Evolutionary conservation across 1,139 yeast genomes (phyloP).

Genomic region (Geotrichum fermentans): DNA sequence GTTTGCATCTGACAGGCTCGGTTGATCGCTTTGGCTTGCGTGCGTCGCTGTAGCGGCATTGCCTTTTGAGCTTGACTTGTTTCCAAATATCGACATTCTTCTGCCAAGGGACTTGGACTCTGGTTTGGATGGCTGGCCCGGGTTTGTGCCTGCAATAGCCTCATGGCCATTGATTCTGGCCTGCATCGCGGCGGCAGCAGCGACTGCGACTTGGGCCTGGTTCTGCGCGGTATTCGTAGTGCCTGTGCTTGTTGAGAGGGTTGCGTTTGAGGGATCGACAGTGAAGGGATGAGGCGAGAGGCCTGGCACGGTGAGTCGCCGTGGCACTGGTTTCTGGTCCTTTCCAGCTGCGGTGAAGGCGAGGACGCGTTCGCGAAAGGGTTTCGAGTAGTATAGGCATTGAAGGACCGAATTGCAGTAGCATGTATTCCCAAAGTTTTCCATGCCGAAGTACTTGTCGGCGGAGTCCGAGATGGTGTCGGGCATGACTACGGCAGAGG

Average conservation of each 20-base stretch:
- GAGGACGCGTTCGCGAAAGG: slow-evolving; percentile 58
- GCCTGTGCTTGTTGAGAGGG: slow-evolving; percentile 21
- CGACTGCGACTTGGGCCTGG: background rate
- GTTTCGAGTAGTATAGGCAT: slow-evolving; percentile 70
- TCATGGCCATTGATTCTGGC: background rate
- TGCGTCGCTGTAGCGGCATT: background rate
- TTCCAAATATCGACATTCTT: slow-evolving; percentile 27
- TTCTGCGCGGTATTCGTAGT: background rate
- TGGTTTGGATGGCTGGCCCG: background rate
- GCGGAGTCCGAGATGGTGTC: slow-evolving; percentile 30
- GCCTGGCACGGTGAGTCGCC: slow-evolving; percentile 32
- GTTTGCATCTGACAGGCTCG: background rate
- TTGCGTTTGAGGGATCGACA: slow-evolving; percentile 28
- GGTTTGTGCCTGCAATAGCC: background rate
- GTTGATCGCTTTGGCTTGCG: background rate
- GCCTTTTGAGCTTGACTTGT: slow-evolving; percentile 8
- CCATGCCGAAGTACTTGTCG: slow-evolving; percentile 77
- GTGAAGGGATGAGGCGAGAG: slow-evolving; percentile 36
- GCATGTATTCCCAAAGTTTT: slow-evolving; percentile 89
- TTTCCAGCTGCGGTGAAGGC: slow-evolving; percentile 29
- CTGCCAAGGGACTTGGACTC: slow-evolving; percentile 18
- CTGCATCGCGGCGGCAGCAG: background rate
- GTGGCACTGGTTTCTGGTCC: background rate
- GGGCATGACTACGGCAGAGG: background rate
- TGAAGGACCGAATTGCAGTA: slow-evolving; percentile 90